Conservation (phyloP, 768 basidiomycete species). For the Trametes maxima region DNA sequence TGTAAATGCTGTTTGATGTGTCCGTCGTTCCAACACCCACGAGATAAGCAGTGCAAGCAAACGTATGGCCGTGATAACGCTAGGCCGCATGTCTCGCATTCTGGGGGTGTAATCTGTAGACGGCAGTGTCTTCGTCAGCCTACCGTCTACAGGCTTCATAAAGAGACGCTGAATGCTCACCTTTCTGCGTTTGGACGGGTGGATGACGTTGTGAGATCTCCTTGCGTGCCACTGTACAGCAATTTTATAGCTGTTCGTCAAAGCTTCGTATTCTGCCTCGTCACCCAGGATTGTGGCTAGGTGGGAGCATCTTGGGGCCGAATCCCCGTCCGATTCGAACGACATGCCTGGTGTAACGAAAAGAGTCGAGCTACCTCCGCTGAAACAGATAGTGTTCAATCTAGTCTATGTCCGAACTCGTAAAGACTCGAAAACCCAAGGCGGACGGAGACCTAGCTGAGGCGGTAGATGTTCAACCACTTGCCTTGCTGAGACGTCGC, state of each 20-base stretch:
- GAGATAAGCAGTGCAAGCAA: constrained; percentile 71
- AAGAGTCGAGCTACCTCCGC: not conserved
- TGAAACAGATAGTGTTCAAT: not conserved
- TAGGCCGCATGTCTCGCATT: constrained; percentile 61
- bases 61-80: constrained; percentile 66
- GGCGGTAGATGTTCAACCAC: constrained; percentile 8
- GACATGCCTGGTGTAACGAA: constrained; percentile 9
- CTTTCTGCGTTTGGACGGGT: constrained; percentile 65
- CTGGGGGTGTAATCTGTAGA: constrained; percentile 56
- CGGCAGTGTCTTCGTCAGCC: not conserved
- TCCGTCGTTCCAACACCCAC: constrained; percentile 67
- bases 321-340: constrained; percentile 4
- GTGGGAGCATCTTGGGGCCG: constrained; percentile 39
- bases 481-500: constrained; percentile 9
- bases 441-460: not conserved
- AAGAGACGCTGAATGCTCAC: constrained; percentile 37
- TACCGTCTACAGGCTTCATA: not conserved
- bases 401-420: not conserved
- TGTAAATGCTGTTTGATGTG: constrained; percentile 63
- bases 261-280: constrained; percentile 26
- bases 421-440: not conserved
- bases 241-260: constrained; percentile 54
- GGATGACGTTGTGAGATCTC: constrained; percentile 46
- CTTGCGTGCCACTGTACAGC: constrained; percentile 58
- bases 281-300: constrained; percentile 42